Conservation (phyloP, 2,329 filamentous ascomycete genomes). For the Bipolaris oryzae region DNA sequence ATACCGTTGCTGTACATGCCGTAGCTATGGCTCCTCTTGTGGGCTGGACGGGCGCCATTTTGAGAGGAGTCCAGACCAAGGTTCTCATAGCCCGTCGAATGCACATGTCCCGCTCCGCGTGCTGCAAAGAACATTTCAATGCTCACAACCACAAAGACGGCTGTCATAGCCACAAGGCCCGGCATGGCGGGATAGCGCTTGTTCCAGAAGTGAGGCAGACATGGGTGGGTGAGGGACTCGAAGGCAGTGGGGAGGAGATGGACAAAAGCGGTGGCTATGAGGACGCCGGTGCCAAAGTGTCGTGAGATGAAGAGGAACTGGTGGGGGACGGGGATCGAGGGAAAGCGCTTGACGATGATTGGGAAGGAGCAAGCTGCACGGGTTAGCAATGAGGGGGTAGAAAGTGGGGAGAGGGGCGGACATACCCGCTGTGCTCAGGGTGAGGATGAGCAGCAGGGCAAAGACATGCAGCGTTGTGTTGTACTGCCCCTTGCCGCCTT, state of each 20-base stretch:
- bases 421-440: constrained; percentile 60
- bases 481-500: constrained; percentile 54
- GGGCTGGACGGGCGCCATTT: constrained; percentile 24
- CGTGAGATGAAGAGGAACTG: constrained; percentile 50
- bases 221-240: constrained; percentile 49
- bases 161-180: constrained; percentile 48
- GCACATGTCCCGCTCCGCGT: constrained; percentile 65
- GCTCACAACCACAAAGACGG: constrained; percentile 69
- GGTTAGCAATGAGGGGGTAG: constrained; percentile 20
- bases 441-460: constrained; percentile 63
- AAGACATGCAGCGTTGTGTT: constrained; percentile 63
- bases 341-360: constrained; percentile 49
- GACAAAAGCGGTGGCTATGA: constrained; percentile 51
- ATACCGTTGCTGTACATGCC: constrained; percentile 36
- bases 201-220: constrained; percentile 49
- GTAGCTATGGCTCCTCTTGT: constrained; percentile 43
- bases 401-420: neutral
- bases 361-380: constrained; percentile 49
- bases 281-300: constrained; percentile 50
- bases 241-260: constrained; percentile 51
- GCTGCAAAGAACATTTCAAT: constrained; percentile 90
- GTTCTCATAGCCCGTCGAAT: constrained; percentile 60
- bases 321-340: constrained; percentile 46
- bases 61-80: constrained; percentile 34
- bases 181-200: constrained; percentile 49